Base-by-base conservation (phyloP, 1,139 yeast species). In the Zygosaccharomyces sapae region DNA sequence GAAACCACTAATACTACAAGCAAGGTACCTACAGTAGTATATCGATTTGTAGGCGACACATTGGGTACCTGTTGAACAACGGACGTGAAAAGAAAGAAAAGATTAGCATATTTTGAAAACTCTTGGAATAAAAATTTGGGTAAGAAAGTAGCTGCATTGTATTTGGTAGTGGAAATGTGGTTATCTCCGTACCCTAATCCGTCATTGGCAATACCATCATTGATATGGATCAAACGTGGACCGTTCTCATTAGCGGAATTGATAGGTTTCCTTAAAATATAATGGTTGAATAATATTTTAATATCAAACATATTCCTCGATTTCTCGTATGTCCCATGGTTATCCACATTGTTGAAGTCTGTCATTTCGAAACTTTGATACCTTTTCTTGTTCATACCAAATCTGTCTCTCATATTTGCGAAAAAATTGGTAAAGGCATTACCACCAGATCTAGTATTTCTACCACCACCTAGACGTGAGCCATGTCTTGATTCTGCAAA, bases 41-140 rank as follows among this genome's bases (percentile, higher is more conserved):
- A 94, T 68, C 97, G 73, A 68, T 92, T 94, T 0, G 98, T 92
- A 3, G 99, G 99, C 0, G 97, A 83, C 3, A 92, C 97, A 56
- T 84, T 80, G 4, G 98, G 99, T 10, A 94, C 97, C 66, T 94
- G 99, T 70, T 94, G 99, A 57, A 94, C 92, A 37, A 80, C 76
- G 3, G 97, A 86, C 0, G 99, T 94, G 71, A 88, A 87, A 45
- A 94, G 71, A 67, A 94, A 94, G 69, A 94, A 94, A 66, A 94
- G 73, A 64, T 94, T 94, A 22, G 99, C 97, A 66, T 94, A 94
- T 66, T 92, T 94, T 54, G 96, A 86, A 67, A 94, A 94, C 67
- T 94, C 98, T 69, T 94, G 98, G 61, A 90, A 88, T 55, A 94
- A 70, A 63, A 94, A 94, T 65, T 94, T 94, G 13, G 98, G 98